These are phyloP conservation scores for Stevia rebaudiana DNA, from an alignment of 140 eudicot species.

Conservation along the genomic window DNA sequence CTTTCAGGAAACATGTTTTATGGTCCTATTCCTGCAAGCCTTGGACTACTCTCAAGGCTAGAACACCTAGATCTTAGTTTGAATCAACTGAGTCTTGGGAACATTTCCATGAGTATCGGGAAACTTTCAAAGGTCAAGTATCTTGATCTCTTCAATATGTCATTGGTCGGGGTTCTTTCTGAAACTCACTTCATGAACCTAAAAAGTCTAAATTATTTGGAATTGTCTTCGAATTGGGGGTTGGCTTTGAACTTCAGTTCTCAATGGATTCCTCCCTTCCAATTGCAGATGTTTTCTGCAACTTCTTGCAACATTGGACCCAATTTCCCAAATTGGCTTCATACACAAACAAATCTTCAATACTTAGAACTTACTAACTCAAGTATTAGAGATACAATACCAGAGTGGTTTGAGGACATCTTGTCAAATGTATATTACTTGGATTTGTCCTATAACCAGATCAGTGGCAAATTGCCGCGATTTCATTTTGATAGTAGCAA, in stretches of 20 bases:
- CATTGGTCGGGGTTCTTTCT: neutral
- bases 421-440: neutral
- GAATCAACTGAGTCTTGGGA: neutral
- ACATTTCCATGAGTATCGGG: neutral
- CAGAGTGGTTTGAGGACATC: conserved; percentile 18
- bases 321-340: conserved; percentile 4
- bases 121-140: neutral
- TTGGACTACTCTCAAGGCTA: neutral
- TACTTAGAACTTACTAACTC: neutral
- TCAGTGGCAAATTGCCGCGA: conserved; percentile 5
- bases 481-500: neutral
- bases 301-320: conserved; percentile 1
- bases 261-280: conserved; percentile 7
- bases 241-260: neutral
- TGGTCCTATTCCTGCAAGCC: neutral
- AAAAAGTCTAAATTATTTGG: neutral
- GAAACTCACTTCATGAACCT: neutral
- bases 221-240: neutral
- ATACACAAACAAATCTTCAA: neutral
- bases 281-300: neutral
- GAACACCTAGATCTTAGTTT: neutral
- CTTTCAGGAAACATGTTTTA: neutral
- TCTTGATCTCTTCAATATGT: neutral
- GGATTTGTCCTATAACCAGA: conserved; percentile 14
- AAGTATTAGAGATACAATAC: conserved; percentile 10